Evolutionary conservation across 2,329 filamentous ascomycete genomes (phyloP), one percentile per base, ranked within the genome.

Genomic region (Xylaria sp.): DNA sequence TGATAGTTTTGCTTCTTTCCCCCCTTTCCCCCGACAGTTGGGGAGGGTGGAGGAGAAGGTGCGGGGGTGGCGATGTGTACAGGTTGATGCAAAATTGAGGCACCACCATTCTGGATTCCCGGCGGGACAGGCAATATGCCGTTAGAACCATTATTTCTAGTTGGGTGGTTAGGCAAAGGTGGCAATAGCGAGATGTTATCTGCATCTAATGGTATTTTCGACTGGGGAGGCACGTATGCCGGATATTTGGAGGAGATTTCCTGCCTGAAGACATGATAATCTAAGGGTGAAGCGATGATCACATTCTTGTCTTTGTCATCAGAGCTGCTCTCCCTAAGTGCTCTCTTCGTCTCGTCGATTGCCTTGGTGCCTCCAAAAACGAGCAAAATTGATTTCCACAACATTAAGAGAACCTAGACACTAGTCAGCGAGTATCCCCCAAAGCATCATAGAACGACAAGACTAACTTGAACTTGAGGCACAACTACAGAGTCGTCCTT

Each of bases 1-100:
- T 99, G 95, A 71, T 99, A 99, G 69, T 98, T 99, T 72, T 99
- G 95, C 74, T 99, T 99, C 81, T 99, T 99, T 0, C 90, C 93
- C 54, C 91, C 92, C 75, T 98, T 99, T 0, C 93, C 93, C 25
- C 93, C 93, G 33, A 90, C 89, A 9, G 81, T 84, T 0, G 95
- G 95, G 1, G 94, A 97, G 1, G 95, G 95, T 0, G 95, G 95
- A 23, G 95, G 95, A 0, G 95, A 99, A 1, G 95, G 95, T 0
- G 93, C 94, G 0, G 95, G 95, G 1, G 95, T 99, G n/a, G 95
- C 95, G 69, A 99, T 99, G 75, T 99, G 95, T 5, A 99, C 94
- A 5, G 95, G 92, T 72, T 98, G 94, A 73, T 98, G 88, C 25
- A 99, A 84, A 71, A 99, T 98, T 0, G 93, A 97, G 8, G 85